phyloP scores from a whole-genome alignment of 2,329 filamentous ascomycete genomes.

The Xylariales sp. region DNA sequence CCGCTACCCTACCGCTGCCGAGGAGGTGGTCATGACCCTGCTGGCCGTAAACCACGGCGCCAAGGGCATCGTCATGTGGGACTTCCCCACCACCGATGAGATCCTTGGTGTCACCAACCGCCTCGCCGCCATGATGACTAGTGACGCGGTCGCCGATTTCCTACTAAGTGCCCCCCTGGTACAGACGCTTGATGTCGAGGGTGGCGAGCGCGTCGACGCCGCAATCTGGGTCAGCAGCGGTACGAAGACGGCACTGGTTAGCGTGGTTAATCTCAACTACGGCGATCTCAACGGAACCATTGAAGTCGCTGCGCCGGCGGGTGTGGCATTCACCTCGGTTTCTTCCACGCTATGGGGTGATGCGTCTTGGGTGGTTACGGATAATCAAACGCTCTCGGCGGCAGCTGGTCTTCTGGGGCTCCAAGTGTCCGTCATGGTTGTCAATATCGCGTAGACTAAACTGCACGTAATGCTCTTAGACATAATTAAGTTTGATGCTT shows the following conservation, averaged over 20 bases:
- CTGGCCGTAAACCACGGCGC: constrained; percentile 43
- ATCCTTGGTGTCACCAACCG: constrained; percentile 26
- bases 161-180: constrained; percentile 28
- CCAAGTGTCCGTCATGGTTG: constrained; percentile 6
- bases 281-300: constrained; percentile 2
- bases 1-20: constrained; percentile 36
- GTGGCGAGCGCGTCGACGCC: constrained; percentile 29
- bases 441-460: constrained; percentile 1
- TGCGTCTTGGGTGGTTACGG: constrained; percentile 7
- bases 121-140: constrained; percentile 34
- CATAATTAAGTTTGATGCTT: too few relatives aligned
- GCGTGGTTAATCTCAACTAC: constrained; percentile 12
- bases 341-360: constrained; percentile 9
- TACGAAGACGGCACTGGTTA: constrained; percentile 7
- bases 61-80: constrained; percentile 45
- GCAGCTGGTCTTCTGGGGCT: constrained; percentile 3
- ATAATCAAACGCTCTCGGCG: constrained; percentile 3
- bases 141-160: constrained; percentile 24
- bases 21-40: constrained; percentile 42
- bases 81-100: constrained; percentile 34
- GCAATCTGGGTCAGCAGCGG: constrained; percentile 31
- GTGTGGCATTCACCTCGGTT: constrained; percentile 2
- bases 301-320: constrained; percentile 8
- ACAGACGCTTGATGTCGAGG: constrained; percentile 16
- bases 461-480: too few relatives aligned